Evolutionary conservation across 352 stramenopile genomes (phyloP), one percentile per base, ranked within the genome.

Genomic region (Pythium utonaiense): DNA sequence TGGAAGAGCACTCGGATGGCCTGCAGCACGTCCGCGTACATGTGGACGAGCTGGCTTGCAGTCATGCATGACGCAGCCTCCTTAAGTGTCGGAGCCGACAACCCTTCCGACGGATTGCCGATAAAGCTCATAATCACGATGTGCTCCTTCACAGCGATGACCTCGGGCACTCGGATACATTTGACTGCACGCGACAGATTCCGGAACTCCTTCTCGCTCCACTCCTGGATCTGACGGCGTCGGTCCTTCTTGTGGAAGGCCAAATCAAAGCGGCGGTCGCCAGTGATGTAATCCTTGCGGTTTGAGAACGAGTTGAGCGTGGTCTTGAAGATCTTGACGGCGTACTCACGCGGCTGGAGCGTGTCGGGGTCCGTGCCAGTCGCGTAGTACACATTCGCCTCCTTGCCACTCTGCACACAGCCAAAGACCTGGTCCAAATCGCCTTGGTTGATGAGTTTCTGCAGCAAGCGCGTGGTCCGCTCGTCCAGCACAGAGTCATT

Each of bases 321-420:
- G 13, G 85, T 91, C 73, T 83, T 84, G 67, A 93, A 95, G 57
- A 95, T 83, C 76, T 95, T 92, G 62, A 86, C 76, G 1, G 78
- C 74, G 30, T 76, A 70, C 54, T 80, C 62, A 12, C 60, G 58
- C 36, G 38, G 41, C 13, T 45, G 65, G 68, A 74, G 61, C 30
- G 70, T 81, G 17, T 62, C 62, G 45, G 74, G 69, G 45, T 87
- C 77, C 2, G 71, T 87, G 28, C 80, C 83, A 31, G 78, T 44
- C 0, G 83, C 84, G 64, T 83, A 84, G 55, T 88, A 95, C 53
- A 95, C 83, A 54, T 91, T 81, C 2, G 83, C 83, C 56, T 95
- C 86, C 57, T 95, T 95, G 24, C 86, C 86, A 12, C 77, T 87
- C 62, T 89, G 86, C 21, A 95, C 77, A 24, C 75, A 84, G 21